phyloP scores from a whole-genome alignment of 1,139 yeast genomes.

The Casaregolazyma suthepensis region DNA sequence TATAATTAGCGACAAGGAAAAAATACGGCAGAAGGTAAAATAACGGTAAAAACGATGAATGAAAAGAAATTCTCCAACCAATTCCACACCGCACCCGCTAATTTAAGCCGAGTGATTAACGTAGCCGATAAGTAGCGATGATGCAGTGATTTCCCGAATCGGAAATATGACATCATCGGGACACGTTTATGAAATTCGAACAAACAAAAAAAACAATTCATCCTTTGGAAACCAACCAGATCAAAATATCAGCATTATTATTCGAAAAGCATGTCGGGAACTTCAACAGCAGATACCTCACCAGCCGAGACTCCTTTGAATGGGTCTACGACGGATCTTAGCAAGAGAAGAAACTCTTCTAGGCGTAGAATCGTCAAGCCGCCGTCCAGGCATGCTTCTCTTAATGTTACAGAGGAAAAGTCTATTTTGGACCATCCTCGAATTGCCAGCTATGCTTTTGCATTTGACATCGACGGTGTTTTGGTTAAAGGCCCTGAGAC shows the following conservation, averaged over 20 bases:
- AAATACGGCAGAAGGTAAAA: background rate
- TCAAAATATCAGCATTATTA: background rate
- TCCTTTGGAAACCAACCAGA: background rate
- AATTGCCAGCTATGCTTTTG: constrained; percentile 78
- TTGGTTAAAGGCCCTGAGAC: constrained; percentile 74
- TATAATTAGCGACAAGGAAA: background rate
- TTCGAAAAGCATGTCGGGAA: background rate
- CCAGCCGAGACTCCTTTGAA: background rate
- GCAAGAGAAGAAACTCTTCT: background rate
- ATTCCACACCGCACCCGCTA: too few species aligned
- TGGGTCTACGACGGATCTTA: background rate
- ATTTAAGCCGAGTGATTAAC: background rate
- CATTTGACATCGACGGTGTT: constrained; percentile 84
- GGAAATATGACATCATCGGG: background rate
- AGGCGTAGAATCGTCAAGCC: background rate
- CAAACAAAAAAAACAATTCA: background rate
- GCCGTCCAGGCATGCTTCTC: constrained; percentile 11
- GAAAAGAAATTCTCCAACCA: background rate
- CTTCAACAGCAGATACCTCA: background rate
- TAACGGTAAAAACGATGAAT: too few species aligned
- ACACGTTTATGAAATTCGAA: background rate
- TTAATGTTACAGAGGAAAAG: constrained; percentile 12
- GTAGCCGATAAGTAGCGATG: background rate
- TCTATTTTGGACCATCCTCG: constrained; percentile 18
- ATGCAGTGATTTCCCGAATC: background rate